Conservation (phyloP, 2,329 filamentous ascomycete species). For the Myotisia sp. region DNA sequence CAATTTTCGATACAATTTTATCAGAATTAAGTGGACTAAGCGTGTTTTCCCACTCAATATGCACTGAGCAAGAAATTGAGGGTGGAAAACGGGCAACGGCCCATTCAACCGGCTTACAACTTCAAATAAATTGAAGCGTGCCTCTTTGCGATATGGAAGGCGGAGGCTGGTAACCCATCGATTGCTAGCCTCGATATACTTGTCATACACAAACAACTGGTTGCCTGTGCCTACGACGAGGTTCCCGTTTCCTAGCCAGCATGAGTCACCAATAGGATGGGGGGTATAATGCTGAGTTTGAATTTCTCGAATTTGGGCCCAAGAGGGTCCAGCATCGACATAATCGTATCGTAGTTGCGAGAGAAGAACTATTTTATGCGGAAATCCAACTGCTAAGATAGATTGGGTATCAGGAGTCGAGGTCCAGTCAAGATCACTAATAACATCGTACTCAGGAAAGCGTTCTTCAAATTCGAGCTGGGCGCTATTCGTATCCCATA, state of each 20-base stretch:
- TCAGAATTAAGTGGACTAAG: conserved; percentile 58
- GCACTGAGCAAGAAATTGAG: conserved; percentile 76
- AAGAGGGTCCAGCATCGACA: conserved; percentile 73
- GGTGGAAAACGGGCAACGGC: conserved; percentile 78
- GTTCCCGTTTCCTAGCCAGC: conserved; percentile 75
- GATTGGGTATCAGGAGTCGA: conserved; percentile 80
- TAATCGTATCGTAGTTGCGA: conserved; percentile 87
- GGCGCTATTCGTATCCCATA: conserved; percentile 76
- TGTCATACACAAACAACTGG: conserved; percentile 73
- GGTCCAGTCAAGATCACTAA: conserved; percentile 86
- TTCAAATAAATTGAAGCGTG: conserved; percentile 59
- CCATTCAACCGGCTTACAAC: conserved; percentile 74
- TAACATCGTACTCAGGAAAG: conserved; percentile 57
- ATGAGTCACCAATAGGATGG: conserved; percentile 82
- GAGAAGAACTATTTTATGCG: conserved; percentile 67
- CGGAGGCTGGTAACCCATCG: conserved; percentile 44
- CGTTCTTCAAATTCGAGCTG: conserved; percentile 68
- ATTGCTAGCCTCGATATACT: conserved; percentile 52
- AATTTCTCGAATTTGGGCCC: conserved; percentile 73
- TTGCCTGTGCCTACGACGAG: conserved; percentile 82
- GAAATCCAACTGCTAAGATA: conserved; percentile 82
- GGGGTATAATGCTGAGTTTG: conserved; percentile 67
- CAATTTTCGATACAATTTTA: conserved; percentile 57
- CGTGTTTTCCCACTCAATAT: conserved; percentile 63
- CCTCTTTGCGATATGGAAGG: conserved; percentile 33